Percentiles rank a stretch among this genome's conserved stretches.
Evolutionary conservation across 2,329 filamentous ascomycete species (phyloP).

Genomic region (Colletotrichum sp.): DNA sequence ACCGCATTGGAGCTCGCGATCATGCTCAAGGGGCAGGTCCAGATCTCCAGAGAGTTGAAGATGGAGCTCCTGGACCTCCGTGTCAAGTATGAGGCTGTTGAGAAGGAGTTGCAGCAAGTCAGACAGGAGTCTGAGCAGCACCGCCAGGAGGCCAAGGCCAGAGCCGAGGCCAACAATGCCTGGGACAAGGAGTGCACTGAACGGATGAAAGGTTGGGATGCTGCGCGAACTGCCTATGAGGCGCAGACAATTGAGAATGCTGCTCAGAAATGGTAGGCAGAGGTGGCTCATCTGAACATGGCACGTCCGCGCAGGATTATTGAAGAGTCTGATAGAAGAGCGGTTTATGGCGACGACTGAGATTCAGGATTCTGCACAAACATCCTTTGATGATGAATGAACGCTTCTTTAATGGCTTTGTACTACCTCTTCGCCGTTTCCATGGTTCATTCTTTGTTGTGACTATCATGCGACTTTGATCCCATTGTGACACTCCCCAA

Average conservation of each 20-base stretch:
- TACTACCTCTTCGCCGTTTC: background rate
- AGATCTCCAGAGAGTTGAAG: background rate
- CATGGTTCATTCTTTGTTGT: background rate
- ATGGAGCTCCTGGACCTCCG: rapidly evolving
- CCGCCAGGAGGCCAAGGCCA: background rate
- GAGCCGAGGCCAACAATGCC: background rate
- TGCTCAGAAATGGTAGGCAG: background rate
- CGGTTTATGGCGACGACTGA: background rate
- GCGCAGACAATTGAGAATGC: background rate
- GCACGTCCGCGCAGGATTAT: background rate
- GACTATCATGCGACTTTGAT: background rate
- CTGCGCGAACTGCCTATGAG: background rate
- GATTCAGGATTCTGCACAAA: background rate
- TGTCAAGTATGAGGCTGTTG: background rate
- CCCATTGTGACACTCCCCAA: background rate
- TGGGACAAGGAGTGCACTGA: background rate
- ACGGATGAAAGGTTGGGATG: background rate
- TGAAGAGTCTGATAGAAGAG: background rate
- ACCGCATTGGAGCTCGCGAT: rapidly evolving
- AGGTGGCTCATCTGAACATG: background rate
- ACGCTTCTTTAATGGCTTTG: background rate
- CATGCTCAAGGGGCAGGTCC: background rate
- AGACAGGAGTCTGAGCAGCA: background rate
- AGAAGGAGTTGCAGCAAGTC: background rate
- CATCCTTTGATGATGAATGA: no score